Evolutionary conservation across 2,329 filamentous ascomycete genomes (phyloP), one percentile per base, ranked within the genome.

Genomic region (Trichoderma brevicompactum): DNA sequence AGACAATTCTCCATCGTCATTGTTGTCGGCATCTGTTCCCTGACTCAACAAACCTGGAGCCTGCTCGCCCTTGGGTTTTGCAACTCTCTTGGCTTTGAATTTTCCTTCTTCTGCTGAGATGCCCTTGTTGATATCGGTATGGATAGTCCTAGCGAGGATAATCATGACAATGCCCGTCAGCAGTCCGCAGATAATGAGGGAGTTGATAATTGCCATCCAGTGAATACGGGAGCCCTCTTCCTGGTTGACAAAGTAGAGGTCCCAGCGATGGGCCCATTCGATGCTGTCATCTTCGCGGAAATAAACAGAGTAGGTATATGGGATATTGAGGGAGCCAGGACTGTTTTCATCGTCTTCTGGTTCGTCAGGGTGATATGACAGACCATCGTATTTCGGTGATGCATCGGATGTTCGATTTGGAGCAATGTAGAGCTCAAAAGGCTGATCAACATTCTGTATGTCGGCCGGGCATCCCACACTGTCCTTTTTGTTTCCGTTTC

Each of bases 271-370:
- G 65, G 83, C 82, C 93, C 93, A 97, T 69, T 95, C 92, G 58
- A 96, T 81, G 19, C 84, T 86, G 48, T 89, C 85, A 68, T 96
- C 92, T 75, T 96, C 91, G 59, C 92, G 88, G 79, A 93, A 97
- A 77, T 95, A 96, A 13, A 96, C 90, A 3, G 92, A 94, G 78
- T 96, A 97, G 0, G 92, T 91, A 77, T 94, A 96, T 0, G 92
- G 92, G 59, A 96, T 89, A 2, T 84, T 87, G 56, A 95, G 76
- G 2, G 82, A 91, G 13, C 86, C 85, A 32, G 84, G 85, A 66
- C 91, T 88, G 48, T 89, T 85, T 28, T 84, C 85, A 32, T 84
- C 85, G 48, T 82, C 79, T 65, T 85, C 80, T 0, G 46, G 23
- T 28, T 43, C 52, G 8, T 59, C 55, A 2, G 83, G 85, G 34